Percentiles rank a stretch among this genome's conserved stretches.
These are phyloP conservation scores for Trifolium repens DNA, from an alignment of 306 rosid species.

Conservation along the genomic window DNA sequence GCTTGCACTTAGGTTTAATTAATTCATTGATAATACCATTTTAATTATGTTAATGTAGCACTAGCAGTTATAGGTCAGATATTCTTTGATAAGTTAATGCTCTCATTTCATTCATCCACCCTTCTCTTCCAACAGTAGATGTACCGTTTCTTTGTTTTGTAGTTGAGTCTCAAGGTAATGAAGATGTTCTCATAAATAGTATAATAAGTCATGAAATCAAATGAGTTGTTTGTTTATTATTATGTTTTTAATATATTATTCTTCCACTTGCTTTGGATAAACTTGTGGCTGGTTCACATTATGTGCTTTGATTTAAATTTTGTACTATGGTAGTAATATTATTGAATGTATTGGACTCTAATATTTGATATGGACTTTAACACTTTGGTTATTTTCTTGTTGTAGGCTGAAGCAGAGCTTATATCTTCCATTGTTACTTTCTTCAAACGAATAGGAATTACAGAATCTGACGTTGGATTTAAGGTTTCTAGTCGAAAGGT, in stretches of 20 bases:
- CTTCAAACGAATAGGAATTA: slow-evolving; percentile 85
- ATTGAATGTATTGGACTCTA: slow-evolving; percentile 26
- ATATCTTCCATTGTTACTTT: slow-evolving; percentile 83
- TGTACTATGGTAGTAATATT: slow-evolving; percentile 23
- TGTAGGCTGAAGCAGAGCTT: slow-evolving; percentile 96
- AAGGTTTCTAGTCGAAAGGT: slow-evolving; percentile 99
- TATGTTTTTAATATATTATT: not conserved
- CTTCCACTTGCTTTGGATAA: slow-evolving; percentile 14
- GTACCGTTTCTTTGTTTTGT: slow-evolving; percentile 22
- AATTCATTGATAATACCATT: slow-evolving; percentile 16
- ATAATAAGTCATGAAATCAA: slow-evolving; percentile 7
- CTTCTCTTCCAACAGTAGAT: slow-evolving; percentile 29
- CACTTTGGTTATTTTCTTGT: slow-evolving; percentile 34
- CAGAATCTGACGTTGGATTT: slow-evolving; percentile 92
- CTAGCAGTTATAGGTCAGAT: not conserved
- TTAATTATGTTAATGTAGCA: slow-evolving; percentile 24
- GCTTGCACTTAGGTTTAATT: slow-evolving; percentile 30
- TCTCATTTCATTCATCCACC: slow-evolving; percentile 22
- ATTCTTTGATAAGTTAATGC: slow-evolving; percentile 26
- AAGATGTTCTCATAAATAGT: not conserved
- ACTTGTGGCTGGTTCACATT: slow-evolving; percentile 35
- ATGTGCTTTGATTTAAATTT: slow-evolving; percentile 17
- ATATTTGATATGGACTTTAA: slow-evolving; percentile 28
- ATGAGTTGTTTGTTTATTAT: not conserved
- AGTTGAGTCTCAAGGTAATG: slow-evolving; percentile 28